phyloP scores from a whole-genome alignment of 192 early-diverging fungal species.

The Rhizoclosmatium globosum region DNA sequence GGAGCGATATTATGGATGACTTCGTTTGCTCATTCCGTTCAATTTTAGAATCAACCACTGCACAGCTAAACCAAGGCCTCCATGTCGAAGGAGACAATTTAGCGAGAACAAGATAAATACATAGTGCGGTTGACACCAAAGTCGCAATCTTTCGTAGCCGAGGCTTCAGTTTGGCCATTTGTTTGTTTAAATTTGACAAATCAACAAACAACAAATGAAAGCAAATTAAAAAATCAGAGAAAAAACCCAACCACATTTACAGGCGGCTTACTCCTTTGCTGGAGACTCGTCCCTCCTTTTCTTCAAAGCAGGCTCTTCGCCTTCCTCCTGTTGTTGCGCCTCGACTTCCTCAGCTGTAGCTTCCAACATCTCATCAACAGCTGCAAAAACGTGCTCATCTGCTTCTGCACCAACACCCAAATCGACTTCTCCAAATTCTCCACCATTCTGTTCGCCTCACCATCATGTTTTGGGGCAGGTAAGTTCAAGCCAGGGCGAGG shows the following conservation, averaged over 20 bases:
- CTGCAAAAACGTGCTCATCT: neutral
- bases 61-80: neutral
- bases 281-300: neutral
- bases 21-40: neutral
- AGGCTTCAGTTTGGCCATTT: neutral
- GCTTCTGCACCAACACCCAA: neutral
- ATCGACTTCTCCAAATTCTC: conserved; percentile 3
- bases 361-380: conserved; percentile 13
- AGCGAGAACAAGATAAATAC: neutral
- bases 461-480: conserved; percentile 9
- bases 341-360: neutral
- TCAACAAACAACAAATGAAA: no score
- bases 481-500: conserved; percentile 13
- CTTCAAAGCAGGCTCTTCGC: neutral
- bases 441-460: neutral
- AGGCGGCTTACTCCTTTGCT: neutral
- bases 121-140: neutral
- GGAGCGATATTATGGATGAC: neutral
- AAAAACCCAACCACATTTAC: no score
- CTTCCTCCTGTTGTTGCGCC: neutral
- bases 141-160: neutral
- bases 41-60: neutral
- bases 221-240: no score
- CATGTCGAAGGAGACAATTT: neutral
- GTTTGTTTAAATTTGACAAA: no score